Conservation (phyloP, 345 rosid species). For the Moricandia arvensis region DNA sequence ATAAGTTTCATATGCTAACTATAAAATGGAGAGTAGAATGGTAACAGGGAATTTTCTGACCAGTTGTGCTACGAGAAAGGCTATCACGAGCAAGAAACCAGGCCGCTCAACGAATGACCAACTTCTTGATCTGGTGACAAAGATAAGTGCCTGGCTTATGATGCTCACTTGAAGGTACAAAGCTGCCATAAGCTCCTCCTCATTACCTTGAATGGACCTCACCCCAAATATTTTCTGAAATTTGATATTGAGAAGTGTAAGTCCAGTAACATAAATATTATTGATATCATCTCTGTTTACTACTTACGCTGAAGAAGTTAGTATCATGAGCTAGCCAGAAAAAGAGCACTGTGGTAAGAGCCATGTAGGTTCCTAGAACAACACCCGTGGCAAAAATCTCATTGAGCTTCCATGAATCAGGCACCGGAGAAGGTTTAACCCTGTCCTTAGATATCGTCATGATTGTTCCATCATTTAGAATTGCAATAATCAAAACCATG, state of each 20-base stretch:
- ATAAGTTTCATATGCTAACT: background rate
- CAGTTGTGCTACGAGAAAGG: constrained; percentile 69
- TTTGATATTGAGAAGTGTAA: background rate
- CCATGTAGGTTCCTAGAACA: background rate
- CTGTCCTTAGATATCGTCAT: background rate
- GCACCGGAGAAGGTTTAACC: background rate
- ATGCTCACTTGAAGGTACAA: constrained; percentile 87
- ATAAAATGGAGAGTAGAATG: background rate
- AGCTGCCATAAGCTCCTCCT: constrained; percentile 64
- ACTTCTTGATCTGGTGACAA: constrained; percentile 77
- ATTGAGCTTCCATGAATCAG: background rate
- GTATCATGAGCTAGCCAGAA: background rate
- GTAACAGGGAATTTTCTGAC: constrained; percentile 38
- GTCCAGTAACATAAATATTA: background rate
- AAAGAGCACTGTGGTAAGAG: background rate
- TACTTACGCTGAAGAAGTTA: constrained; percentile 61
- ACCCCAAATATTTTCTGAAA: constrained; percentile 56
- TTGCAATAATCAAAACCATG: background rate
- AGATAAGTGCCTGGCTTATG: constrained; percentile 30
- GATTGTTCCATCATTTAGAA: background rate
- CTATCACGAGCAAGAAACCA: constrained; percentile 49
- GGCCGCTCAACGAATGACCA: constrained; percentile 80
- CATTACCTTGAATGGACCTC: constrained; percentile 39
- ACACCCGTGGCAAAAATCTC: background rate
- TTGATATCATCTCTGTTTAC: background rate